phyloP scores from a whole-genome alignment of 2,329 filamentous ascomycete species.

The Claviceps sorghi region DNA sequence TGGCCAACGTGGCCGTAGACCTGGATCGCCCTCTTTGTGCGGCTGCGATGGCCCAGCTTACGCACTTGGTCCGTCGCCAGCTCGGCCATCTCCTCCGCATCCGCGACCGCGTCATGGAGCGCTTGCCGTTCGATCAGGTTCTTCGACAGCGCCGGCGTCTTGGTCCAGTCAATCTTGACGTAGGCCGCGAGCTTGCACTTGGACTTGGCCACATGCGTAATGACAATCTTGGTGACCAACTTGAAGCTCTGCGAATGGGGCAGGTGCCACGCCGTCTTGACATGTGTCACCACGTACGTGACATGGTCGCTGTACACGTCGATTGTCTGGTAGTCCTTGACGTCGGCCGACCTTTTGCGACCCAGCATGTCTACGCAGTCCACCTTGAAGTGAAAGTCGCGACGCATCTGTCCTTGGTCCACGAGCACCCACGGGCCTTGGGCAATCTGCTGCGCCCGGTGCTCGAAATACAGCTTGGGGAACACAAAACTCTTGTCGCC shows the following conservation, averaged over 20 bases:
- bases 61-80: conserved; percentile 65
- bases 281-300: conserved; percentile 49
- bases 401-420: conserved; percentile 55
- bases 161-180: conserved; percentile 75
- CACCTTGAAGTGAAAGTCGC: conserved; percentile 71
- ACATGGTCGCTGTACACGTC: conserved; percentile 68
- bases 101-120: conserved; percentile 56
- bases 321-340: conserved; percentile 74
- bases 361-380: conserved; percentile 52
- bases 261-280: conserved; percentile 64
- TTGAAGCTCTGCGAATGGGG: conserved; percentile 68
- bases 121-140: conserved; percentile 55
- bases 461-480: conserved; percentile 75
- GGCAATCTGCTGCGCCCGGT: conserved; percentile 61
- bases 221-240: conserved; percentile 78
- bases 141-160: conserved; percentile 45
- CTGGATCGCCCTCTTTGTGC: conserved; percentile 63
- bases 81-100: conserved; percentile 61
- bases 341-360: conserved; percentile 41
- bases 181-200: conserved; percentile 85
- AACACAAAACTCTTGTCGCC: conserved; percentile 94
- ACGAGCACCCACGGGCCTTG: conserved; percentile 72
- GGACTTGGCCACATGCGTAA: conserved; percentile 84
- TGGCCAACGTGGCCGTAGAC: conserved; percentile 66
- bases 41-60: conserved; percentile 56